These are phyloP conservation scores for Fusarium illudens DNA, from an alignment of 2,329 filamentous ascomycete species.

Conservation along the genomic window DNA sequence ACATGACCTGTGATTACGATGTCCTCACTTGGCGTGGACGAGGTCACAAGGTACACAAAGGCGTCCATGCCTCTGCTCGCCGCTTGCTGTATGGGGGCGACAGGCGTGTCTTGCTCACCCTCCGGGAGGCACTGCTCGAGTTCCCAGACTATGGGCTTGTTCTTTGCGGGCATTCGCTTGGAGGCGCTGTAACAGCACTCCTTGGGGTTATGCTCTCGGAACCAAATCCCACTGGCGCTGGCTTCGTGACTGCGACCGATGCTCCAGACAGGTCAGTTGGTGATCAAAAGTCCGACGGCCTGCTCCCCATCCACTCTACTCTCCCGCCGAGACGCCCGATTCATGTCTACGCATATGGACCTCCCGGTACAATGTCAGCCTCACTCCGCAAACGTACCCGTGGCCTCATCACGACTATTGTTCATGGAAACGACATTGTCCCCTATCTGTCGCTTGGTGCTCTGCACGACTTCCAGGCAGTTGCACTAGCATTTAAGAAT, in stretches of 20 bases:
- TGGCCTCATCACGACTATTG: constrained; percentile 77
- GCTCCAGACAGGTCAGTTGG: constrained; percentile 55
- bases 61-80: constrained; percentile 75
- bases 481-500: constrained; percentile 76
- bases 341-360: constrained; percentile 82
- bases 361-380: constrained; percentile 76
- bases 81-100: constrained; percentile 74
- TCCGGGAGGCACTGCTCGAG: constrained; percentile 71
- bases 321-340: constrained; percentile 75
- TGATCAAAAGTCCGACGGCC: constrained; percentile 41
- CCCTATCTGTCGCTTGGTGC: constrained; percentile 77
- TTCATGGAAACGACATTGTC: constrained; percentile 78
- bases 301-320: constrained; percentile 51
- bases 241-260: constrained; percentile 69
- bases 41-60: constrained; percentile 76
- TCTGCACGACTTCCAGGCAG: constrained; percentile 77
- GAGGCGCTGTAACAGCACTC: constrained; percentile 74
- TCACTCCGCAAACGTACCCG: constrained; percentile 74
- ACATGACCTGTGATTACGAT: constrained; percentile 79
- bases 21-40: constrained; percentile 69
- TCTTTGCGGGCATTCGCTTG: constrained; percentile 74
- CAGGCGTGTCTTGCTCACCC: constrained; percentile 70
- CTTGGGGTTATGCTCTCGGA: constrained; percentile 76
- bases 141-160: constrained; percentile 76
- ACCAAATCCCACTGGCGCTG: constrained; percentile 61